Conservation (phyloP, 192 early-diverging fungal species). For the Mortierella hygrophila region DNA sequence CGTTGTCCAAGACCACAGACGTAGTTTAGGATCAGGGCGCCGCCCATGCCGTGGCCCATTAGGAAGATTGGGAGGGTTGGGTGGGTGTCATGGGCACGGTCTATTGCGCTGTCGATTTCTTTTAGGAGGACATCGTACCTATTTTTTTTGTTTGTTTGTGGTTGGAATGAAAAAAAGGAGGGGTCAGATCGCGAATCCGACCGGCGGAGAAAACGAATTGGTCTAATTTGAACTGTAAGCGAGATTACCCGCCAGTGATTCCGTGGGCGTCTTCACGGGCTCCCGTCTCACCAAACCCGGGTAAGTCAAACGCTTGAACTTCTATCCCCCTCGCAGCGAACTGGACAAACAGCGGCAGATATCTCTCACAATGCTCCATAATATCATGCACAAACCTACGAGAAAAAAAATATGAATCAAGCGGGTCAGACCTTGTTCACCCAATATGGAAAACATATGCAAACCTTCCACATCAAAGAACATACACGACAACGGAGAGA, state of each 20-base stretch:
- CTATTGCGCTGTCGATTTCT: slow-evolving; percentile 47
- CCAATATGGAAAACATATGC: background rate
- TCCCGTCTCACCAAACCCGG: slow-evolving; percentile 49
- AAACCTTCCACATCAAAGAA: background rate
- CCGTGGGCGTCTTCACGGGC: slow-evolving; percentile 23
- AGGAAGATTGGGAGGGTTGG: slow-evolving; percentile 31
- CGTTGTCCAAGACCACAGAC: slow-evolving; percentile 42
- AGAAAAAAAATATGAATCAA: background rate
- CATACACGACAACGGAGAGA: slow-evolving; percentile 38
- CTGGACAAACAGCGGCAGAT: slow-evolving; percentile 30
- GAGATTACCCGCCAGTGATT: slow-evolving; percentile 37
- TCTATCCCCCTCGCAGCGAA: slow-evolving; percentile 44
- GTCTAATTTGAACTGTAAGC: background rate
- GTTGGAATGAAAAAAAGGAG: background rate
- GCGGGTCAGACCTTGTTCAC: background rate
- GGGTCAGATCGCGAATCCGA: background rate
- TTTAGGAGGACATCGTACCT: slow-evolving; percentile 40
- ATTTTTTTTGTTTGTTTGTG: background rate
- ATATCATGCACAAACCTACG: slow-evolving; percentile 47
- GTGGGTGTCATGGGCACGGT: slow-evolving; percentile 9
- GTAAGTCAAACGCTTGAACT: slow-evolving; percentile 46
- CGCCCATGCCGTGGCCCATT: slow-evolving; percentile 54
- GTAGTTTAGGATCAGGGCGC: slow-evolving; percentile 41
- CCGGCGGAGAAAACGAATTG: background rate
- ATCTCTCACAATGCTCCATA: slow-evolving; percentile 43